Percentiles rank a stretch among this genome's conserved stretches.
Conservation (phyloP, 192 early-diverging fungal genomes). For the Rhizoclosmatium sp. region DNA sequence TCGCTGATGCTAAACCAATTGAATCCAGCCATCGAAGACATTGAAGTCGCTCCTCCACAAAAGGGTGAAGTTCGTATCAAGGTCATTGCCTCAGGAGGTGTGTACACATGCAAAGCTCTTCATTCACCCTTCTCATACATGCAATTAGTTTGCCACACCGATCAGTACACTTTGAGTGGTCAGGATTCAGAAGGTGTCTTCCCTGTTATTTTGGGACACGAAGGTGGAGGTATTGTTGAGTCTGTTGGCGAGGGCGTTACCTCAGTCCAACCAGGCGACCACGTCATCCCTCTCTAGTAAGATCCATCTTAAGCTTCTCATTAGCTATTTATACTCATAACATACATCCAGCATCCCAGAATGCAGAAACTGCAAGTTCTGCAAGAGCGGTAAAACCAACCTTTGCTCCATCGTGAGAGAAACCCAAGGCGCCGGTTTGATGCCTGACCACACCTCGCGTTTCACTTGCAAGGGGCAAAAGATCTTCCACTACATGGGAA, state of each 20-base stretch:
- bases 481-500: constrained; percentile 94
- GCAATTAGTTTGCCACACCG: constrained; percentile 81
- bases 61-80: constrained; percentile 93
- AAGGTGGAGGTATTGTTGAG: constrained; percentile 90
- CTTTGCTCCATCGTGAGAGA: constrained; percentile 89
- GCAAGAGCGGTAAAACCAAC: constrained; percentile 96
- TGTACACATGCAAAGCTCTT: constrained; percentile 41
- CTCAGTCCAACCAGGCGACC: constrained; percentile 87
- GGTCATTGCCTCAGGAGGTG: constrained; percentile 81
- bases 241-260: constrained; percentile 95
- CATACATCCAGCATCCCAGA: constrained; percentile 53
- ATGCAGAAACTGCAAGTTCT: constrained; percentile 97
- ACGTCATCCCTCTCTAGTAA: constrained; percentile 88
- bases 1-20: constrained; percentile 2
- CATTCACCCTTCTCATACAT: constrained; percentile 38
- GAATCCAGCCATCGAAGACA: constrained; percentile 80
- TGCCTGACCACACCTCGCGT: constrained; percentile 93
- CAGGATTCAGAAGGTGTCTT: constrained; percentile 79
- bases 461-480: constrained; percentile 90
- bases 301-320: constrained; percentile 53
- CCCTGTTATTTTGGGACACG: constrained; percentile 81
- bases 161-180: constrained; percentile 94
- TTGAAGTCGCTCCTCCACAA: constrained; percentile 91
- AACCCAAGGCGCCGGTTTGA: constrained; percentile 87
- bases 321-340: not conserved